phyloP scores from a whole-genome alignment of 2,329 filamentous ascomycete genomes.

The Bipolaris zeicola region DNA sequence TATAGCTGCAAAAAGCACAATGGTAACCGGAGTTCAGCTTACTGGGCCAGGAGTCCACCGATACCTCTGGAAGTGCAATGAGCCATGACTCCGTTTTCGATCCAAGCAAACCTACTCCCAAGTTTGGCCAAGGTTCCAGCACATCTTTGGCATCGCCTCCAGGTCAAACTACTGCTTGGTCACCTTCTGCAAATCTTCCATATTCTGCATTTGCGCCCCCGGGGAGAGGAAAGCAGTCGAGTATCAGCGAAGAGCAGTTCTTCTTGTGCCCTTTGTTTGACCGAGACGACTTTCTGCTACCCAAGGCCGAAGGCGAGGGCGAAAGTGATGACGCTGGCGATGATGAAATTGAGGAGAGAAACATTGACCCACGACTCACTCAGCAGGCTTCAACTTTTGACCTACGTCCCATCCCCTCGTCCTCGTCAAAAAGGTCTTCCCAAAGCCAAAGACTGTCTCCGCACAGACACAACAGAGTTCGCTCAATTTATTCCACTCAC shows the following conservation, averaged over 20 bases:
- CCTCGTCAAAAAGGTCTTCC: conserved; percentile 16
- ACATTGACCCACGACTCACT: conserved; percentile 21
- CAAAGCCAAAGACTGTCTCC: conserved; percentile 14
- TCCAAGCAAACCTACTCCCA: conserved; percentile 5
- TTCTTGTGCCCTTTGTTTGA: conserved; percentile 28
- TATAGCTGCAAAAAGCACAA: conserved; percentile 7
- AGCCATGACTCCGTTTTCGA: conserved; percentile 20
- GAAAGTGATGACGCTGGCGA: conserved; percentile 11
- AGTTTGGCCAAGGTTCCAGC: conserved; percentile 13
- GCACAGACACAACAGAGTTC: conserved; percentile 8
- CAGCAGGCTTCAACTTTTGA: conserved; percentile 9
- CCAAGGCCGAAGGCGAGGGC: conserved; percentile 18
- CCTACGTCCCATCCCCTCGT: background rate
- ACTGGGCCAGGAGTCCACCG: conserved; percentile 25
- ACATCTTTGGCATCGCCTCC: conserved; percentile 17
- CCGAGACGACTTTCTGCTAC: conserved; percentile 27
- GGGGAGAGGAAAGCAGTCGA: conserved; percentile 17
- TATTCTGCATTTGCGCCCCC: conserved; percentile 9
- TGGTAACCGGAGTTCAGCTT: conserved; percentile 25
- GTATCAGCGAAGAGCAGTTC: background rate
- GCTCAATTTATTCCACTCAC: conserved; percentile 27
- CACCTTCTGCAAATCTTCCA: conserved; percentile 3
- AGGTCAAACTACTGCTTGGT: conserved; percentile 15
- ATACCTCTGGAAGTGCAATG: conserved; percentile 18
- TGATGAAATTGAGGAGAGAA: conserved; percentile 9